phyloP scores from a whole-genome alignment of 805 yeast genomes.

The Yarrowia sp. region DNA sequence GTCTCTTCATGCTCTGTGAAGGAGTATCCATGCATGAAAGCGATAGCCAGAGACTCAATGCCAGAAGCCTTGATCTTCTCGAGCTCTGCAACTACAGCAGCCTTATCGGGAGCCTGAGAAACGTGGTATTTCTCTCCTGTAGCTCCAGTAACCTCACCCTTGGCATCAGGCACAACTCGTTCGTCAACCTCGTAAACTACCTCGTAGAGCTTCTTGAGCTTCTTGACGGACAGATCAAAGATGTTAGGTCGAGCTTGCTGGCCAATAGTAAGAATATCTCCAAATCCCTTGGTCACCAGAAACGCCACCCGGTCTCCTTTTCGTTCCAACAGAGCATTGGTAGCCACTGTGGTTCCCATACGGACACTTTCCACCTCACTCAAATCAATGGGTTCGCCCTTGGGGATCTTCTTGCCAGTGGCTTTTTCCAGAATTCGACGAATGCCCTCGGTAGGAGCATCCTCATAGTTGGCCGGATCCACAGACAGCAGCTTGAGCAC shows the following conservation, averaged over 20 bases:
- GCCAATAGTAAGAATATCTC: conserved; percentile 82
- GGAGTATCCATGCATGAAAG: conserved; percentile 75
- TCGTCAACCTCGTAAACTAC: conserved; percentile 86
- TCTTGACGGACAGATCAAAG: conserved; percentile 78
- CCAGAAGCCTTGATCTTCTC: conserved; percentile 61
- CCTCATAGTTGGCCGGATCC: conserved; percentile 84
- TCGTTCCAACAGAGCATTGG: conserved; percentile 90
- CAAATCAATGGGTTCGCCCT: conserved; percentile 63
- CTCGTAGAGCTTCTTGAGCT: conserved; percentile 74
- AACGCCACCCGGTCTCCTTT: conserved; percentile 90
- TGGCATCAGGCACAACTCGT: conserved; percentile 64
- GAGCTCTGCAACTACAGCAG: conserved; percentile 55
- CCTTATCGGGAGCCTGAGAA: conserved; percentile 58
- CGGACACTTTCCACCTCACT: conserved; percentile 67
- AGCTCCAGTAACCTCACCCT: conserved; percentile 57
- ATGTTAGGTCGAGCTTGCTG: conserved; percentile 91
- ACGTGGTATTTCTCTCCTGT: conserved; percentile 74
- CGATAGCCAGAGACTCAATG: conserved; percentile 71
- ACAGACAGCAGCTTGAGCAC: conserved; percentile 84
- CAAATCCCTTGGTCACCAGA: conserved; percentile 86
- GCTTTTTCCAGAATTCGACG: conserved; percentile 73
- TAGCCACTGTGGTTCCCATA: conserved; percentile 96
- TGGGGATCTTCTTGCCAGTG: conserved; percentile 61
- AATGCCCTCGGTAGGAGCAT: conserved; percentile 93
- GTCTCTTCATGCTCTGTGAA: conserved; percentile 71